A percentile compares a stretch with the other conserved stretches of the same genome.
phyloP scores from a whole-genome alignment of 1,284 basidiomycete species.

The Jaminaea rosea region DNA sequence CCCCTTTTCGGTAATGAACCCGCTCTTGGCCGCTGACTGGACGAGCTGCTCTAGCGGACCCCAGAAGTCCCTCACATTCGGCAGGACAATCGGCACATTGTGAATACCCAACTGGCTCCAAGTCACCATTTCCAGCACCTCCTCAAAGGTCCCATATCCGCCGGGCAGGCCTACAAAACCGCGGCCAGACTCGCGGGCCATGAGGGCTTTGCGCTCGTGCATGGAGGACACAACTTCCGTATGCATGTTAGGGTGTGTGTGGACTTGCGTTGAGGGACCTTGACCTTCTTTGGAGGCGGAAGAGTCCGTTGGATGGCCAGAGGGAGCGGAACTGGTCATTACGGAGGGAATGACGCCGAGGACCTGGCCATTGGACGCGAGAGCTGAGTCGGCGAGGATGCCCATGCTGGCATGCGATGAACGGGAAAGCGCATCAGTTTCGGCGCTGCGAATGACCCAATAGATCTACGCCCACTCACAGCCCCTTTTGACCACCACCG shows the following conservation, averaged over 20 bases:
- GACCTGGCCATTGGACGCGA: conserved; percentile 63
- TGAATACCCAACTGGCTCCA: conserved; percentile 88
- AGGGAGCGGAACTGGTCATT: conserved; percentile 51
- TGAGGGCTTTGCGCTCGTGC: conserved; percentile 82
- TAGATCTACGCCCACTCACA: conserved; percentile 41
- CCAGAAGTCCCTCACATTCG: conserved; percentile 74
- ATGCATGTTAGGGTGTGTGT: conserved; percentile 21
- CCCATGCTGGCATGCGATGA: conserved; percentile 61
- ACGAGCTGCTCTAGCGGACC: conserved; percentile 67
- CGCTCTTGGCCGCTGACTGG: conserved; percentile 59
- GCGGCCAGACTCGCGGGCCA: conserved; percentile 63
- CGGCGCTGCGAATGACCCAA: neutral
- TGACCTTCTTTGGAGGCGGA: conserved; percentile 22
- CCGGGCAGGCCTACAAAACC: conserved; percentile 82
- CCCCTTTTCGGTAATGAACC: conserved; percentile 53
- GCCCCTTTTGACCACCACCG: conserved; percentile 70
- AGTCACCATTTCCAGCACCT: conserved; percentile 77
- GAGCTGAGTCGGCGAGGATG: conserved; percentile 61
- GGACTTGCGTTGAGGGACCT: conserved; percentile 39
- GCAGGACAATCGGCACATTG: conserved; percentile 61
- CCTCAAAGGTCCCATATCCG: conserved; percentile 85
- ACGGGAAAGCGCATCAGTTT: neutral
- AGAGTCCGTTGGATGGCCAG: conserved; percentile 21
- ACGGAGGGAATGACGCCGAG: conserved; percentile 74
- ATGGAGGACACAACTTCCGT: conserved; percentile 60